phyloP scores from a whole-genome alignment of 805 yeast species.

The Ogataea populi-albae region DNA sequence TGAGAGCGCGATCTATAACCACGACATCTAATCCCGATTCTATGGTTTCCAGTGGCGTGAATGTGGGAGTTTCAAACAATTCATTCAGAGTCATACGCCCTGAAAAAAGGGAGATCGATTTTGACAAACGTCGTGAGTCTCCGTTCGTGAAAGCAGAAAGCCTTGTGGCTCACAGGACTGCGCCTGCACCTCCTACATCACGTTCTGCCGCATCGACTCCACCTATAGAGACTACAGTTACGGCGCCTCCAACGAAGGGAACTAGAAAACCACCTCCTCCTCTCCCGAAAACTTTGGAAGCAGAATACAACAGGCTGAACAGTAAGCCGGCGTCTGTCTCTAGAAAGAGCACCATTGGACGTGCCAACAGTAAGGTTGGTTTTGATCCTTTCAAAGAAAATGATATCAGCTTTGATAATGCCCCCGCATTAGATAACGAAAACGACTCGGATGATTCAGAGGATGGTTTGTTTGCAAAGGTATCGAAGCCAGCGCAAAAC shows the following conservation, averaged over 20 bases:
- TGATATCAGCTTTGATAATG: conserved; percentile 69
- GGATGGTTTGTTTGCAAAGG: conserved; percentile 60
- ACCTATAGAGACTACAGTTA: conserved; percentile 7
- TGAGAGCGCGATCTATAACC: conserved; percentile 30
- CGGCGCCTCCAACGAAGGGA: conserved; percentile 10
- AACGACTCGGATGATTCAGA: conserved; percentile 44
- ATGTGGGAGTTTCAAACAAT: conserved; percentile 20
- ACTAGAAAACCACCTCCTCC: conserved; percentile 28
- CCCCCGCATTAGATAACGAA: conserved; percentile 48
- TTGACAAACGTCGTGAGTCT: conserved; percentile 73
- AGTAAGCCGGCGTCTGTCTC: conserved; percentile 4
- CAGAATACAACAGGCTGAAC: conserved; percentile 1
- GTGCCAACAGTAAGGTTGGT: conserved; percentile 13
- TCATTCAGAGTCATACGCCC: conserved; percentile 68
- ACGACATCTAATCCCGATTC: conserved; percentile 22
- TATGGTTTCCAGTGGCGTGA: background rate
- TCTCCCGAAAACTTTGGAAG: conserved; percentile 10
- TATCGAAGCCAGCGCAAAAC: background rate
- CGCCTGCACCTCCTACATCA: conserved; percentile 69
- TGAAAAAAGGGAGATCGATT: conserved; percentile 72
- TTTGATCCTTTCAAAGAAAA: conserved; percentile 67
- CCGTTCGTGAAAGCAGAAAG: conserved; percentile 54
- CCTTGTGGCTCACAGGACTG: conserved; percentile 65
- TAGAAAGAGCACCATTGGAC: conserved; percentile 14
- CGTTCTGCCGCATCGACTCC: conserved; percentile 7